Base-by-base conservation (phyloP, 2,329 filamentous ascomycete species). In the Hymenoscyphus fructigenus region DNA sequence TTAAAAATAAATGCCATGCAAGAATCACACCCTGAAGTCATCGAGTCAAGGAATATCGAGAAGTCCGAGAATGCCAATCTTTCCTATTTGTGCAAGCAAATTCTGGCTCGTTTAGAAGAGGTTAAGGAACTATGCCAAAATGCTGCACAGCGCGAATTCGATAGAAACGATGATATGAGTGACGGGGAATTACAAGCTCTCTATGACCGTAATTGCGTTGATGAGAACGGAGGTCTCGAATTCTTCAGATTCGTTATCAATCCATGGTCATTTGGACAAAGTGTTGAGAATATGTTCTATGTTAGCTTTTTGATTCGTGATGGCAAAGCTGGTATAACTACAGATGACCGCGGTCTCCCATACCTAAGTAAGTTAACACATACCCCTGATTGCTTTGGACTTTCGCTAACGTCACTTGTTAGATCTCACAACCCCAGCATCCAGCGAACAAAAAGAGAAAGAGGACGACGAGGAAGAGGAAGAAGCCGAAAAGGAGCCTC, bases 231-330 rank as follows among this genome's bases (percentile, higher is more conserved):
- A 1, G 91, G 91, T 17, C 85, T 97, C 3, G 87, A 91, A 59
- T 79, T 97, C 14, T 90, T 97, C 76, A 88, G 90, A 61, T 98
- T 97, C 71, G 91, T 93, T 50, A 85, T 98, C 68, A 97, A 99
- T 71, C 95, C 95, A 0, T 81, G 81, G 47, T 96, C 92, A 0
- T 99, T 98, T 73, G 92, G 92, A 0, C 95, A 99, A 77, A 97
- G 93, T 0, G 88, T 99, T 6, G 95, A 99, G 76, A 99, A 99
- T 72, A 82, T 99, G 72, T 99, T 99, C 77, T 98, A 98, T 76
- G 86, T 97, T 71, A 96, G 92, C 75, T 99, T 99, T 74, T 80
- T 99, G 66, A 92, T 98, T 66, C 88, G 91, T 65, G 95, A 99
- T 78, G 93, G 93, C 12, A 87, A 85, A 66, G 85, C 93, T 5